Percentiles rank a stretch among this genome's conserved stretches.
Conservation (phyloP, 306 rosid genomes). For the Gastrolobium villosum region DNA sequence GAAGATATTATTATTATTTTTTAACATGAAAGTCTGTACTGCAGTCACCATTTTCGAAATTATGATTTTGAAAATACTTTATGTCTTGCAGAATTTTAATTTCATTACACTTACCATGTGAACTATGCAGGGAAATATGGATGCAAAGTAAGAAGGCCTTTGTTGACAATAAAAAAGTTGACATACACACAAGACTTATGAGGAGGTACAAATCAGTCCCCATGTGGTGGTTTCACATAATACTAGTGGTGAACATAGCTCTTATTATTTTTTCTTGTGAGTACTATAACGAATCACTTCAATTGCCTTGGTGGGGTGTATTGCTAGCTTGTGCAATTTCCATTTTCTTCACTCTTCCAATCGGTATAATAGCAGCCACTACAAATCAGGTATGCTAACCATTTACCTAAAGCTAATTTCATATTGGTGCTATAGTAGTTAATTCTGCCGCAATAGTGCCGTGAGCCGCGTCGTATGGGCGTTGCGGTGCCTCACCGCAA, state of each 20-base stretch:
- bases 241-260: constrained; percentile 67
- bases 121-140: constrained; percentile 62
- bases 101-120: constrained; percentile 12
- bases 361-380: constrained; percentile 79
- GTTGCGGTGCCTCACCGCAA: too few species aligned
- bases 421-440: not conserved
- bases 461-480: too few species aligned
- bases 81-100: constrained; percentile 11
- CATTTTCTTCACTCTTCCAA: constrained; percentile 71
- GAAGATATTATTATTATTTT: not conserved
- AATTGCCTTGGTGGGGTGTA: constrained; percentile 94
- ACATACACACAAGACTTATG: constrained; percentile 83
- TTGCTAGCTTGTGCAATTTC: constrained; percentile 78
- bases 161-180: constrained; percentile 53
- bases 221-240: constrained; percentile 74
- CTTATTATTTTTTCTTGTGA: constrained; percentile 63
- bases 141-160: constrained; percentile 65
- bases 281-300: constrained; percentile 72
- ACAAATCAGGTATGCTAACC: constrained; percentile 75
- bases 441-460: too few species aligned
- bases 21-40: not conserved
- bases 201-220: constrained; percentile 71
- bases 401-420: constrained; percentile 9
- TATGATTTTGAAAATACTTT: constrained; percentile 6
- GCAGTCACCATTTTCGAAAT: not conserved